Conservation (phyloP, 2,329 filamentous ascomycete genomes). For the Aspergillus candidus region DNA sequence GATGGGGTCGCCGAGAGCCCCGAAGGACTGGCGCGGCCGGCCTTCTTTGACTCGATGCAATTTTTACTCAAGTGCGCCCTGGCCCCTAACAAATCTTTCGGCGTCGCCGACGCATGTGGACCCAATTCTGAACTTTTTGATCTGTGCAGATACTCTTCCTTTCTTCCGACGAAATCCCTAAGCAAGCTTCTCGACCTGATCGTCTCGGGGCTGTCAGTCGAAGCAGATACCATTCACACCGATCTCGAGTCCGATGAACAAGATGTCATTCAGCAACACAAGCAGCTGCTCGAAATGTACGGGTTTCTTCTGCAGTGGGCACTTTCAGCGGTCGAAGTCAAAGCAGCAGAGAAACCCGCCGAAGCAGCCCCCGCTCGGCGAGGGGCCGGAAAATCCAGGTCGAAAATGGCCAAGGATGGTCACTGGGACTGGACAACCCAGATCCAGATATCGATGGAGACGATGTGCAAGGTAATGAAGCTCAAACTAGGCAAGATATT, state of each 20-base stretch:
- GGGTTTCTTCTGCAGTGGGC: conserved; percentile 94
- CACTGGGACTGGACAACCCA: conserved; percentile 86
- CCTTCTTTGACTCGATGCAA: conserved; percentile 85
- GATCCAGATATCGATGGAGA: conserved; percentile 79
- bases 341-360: conserved; percentile 82
- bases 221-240: conserved; percentile 77
- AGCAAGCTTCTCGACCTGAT: conserved; percentile 91
- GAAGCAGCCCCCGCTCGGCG: conserved; percentile 63
- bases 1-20: conserved; percentile 89
- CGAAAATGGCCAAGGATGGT: conserved; percentile 64
- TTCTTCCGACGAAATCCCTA: conserved; percentile 72
- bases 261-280: conserved; percentile 78
- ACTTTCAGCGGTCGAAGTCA: conserved; percentile 86
- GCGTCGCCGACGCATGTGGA: conserved; percentile 33
- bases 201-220: conserved; percentile 75
- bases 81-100: conserved; percentile 39
- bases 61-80: conserved; percentile 91
- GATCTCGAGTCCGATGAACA: conserved; percentile 91
- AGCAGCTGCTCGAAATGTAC: conserved; percentile 86
- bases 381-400: conserved; percentile 70
- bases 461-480: conserved; percentile 93
- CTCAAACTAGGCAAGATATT: conserved; percentile 90
- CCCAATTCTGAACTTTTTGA: conserved; percentile 59
- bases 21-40: conserved; percentile 72
- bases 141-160: conserved; percentile 69